phyloP scores from a whole-genome alignment of 2,329 filamentous ascomycete genomes.

The Massarina eburnea region DNA sequence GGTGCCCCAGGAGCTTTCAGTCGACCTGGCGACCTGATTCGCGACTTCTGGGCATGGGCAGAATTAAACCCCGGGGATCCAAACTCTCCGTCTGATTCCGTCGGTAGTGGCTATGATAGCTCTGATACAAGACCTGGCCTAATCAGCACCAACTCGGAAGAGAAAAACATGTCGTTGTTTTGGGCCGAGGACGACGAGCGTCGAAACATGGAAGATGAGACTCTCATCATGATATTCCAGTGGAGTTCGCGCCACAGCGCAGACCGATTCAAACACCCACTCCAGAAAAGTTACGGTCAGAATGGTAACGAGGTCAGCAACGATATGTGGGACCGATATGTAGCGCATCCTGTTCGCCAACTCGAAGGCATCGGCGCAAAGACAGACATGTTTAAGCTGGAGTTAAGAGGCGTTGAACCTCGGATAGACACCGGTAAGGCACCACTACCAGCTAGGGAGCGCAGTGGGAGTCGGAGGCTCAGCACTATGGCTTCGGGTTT shows the following conservation, averaged over 20 bases:
- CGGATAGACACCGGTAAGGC: constrained; percentile 13
- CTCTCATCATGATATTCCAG: constrained; percentile 34
- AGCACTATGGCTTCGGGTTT: constrained; percentile 27
- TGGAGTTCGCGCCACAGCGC: constrained; percentile 28
- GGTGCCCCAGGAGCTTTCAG: constrained; percentile 21
- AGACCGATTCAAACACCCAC: constrained; percentile 31
- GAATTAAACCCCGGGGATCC: constrained; percentile 18
- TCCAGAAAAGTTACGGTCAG: constrained; percentile 27
- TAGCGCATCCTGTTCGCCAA: constrained; percentile 29
- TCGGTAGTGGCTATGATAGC: constrained; percentile 13
- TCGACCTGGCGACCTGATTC: constrained; percentile 27
- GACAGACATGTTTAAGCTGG: constrained; percentile 23
- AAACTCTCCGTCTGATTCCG: constrained; percentile 11
- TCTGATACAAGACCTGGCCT: constrained; percentile 5
- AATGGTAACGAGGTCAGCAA: constrained; percentile 21
- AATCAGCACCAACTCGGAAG: constrained; percentile 26
- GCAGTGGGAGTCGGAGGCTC: constrained; percentile 24
- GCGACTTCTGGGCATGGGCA: constrained; percentile 35
- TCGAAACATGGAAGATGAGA: constrained; percentile 22
- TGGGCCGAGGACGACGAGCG: constrained; percentile 17
- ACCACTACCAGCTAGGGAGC: constrained; percentile 16
- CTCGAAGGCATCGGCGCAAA: constrained; percentile 26
- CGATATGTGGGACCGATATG: constrained; percentile 28
- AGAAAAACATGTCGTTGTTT: constrained; percentile 27
- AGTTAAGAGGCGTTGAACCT: constrained; percentile 28